phyloP scores from a whole-genome alignment of 768 basidiomycete species.

The Mycena galericulata region DNA sequence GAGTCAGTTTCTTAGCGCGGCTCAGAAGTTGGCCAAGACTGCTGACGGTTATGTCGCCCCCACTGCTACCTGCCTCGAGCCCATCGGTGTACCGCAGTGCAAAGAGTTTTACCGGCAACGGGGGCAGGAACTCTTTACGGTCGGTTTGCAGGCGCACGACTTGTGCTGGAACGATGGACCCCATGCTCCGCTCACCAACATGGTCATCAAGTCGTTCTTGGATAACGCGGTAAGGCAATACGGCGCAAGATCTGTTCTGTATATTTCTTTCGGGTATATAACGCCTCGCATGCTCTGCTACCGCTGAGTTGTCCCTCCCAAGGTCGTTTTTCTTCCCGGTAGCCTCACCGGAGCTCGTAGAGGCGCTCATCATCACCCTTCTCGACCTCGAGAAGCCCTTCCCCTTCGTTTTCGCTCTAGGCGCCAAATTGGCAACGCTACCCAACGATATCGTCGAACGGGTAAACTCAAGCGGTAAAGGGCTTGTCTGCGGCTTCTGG shows the following conservation, averaged over 20 bases:
- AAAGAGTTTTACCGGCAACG: background rate
- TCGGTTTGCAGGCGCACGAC: slow-evolving; percentile 14
- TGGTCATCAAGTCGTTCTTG: slow-evolving; percentile 1
- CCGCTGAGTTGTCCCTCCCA: no score
- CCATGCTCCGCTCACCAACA: background rate
- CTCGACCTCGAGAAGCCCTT: background rate
- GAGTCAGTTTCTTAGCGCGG: background rate
- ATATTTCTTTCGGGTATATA: slow-evolving; percentile 27
- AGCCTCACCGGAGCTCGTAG: background rate
- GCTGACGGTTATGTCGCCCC: slow-evolving; percentile 7
- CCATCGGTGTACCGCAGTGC: slow-evolving; percentile 7
- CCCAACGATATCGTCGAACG: background rate
- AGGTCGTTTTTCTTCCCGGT: background rate
- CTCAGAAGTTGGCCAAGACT: slow-evolving; percentile 2
- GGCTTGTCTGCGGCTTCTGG: background rate
- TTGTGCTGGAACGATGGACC: background rate
- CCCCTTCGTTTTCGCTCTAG: slow-evolving; percentile 21
- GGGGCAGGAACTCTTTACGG: slow-evolving; percentile 14
- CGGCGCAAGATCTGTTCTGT: slow-evolving; percentile 16
- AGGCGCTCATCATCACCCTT: slow-evolving; percentile 10
- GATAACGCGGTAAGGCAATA: background rate
- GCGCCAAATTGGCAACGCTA: background rate
- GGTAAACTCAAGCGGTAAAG: slow-evolving; percentile 1
- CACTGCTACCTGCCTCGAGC: slow-evolving; percentile 1
- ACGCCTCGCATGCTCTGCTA: background rate